These are phyloP conservation scores for Phyllosticta citribraziliensis DNA, from an alignment of 2,329 filamentous ascomycete species.

Conservation along the genomic window DNA sequence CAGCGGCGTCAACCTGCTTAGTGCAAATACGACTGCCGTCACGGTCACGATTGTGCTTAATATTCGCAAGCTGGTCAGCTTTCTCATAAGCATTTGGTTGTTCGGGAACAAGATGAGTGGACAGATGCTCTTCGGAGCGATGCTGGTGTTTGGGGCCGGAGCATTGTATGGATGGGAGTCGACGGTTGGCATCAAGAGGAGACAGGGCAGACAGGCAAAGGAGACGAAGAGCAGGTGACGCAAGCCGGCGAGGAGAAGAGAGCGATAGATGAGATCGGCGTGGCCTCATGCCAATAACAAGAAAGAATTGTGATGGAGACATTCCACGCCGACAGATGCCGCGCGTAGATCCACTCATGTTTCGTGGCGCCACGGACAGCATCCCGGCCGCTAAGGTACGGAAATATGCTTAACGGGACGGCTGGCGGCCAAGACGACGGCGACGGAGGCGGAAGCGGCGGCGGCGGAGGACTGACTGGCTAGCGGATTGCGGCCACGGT, in stretches of 20 bases:
- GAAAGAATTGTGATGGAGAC: not conserved
- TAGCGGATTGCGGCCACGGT: not conserved
- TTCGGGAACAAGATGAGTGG: slow-evolving; percentile 76
- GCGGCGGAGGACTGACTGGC: not conserved
- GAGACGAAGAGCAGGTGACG: slow-evolving; percentile 5
- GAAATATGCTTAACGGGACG: not conserved
- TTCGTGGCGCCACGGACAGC: not conserved
- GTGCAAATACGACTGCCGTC: slow-evolving; percentile 76
- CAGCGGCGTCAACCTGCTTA: slow-evolving; percentile 88
- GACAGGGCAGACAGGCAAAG: slow-evolving; percentile 13
- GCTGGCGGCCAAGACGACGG: not conserved
- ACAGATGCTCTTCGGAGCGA: slow-evolving; percentile 71
- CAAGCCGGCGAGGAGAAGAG: not conserved
- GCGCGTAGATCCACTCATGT: not conserved
- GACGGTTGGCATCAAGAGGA: slow-evolving; percentile 35
- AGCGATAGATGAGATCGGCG: not conserved
- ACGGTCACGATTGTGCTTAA: slow-evolving; percentile 97
- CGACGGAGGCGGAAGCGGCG: not conserved
- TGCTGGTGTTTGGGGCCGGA: slow-evolving; percentile 83
- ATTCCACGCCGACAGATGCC: not conserved
- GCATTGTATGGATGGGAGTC: slow-evolving; percentile 78
- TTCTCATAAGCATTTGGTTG: slow-evolving; percentile 83
- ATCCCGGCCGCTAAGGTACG: not conserved
- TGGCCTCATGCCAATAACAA: not conserved
- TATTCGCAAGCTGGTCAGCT: slow-evolving; percentile 83